Percentiles rank a stretch among this genome's conserved stretches.
These are phyloP conservation scores for Rasamsonia emersonii DNA, from an alignment of 2,329 filamentous ascomycete genomes.

Conservation along the genomic window DNA sequence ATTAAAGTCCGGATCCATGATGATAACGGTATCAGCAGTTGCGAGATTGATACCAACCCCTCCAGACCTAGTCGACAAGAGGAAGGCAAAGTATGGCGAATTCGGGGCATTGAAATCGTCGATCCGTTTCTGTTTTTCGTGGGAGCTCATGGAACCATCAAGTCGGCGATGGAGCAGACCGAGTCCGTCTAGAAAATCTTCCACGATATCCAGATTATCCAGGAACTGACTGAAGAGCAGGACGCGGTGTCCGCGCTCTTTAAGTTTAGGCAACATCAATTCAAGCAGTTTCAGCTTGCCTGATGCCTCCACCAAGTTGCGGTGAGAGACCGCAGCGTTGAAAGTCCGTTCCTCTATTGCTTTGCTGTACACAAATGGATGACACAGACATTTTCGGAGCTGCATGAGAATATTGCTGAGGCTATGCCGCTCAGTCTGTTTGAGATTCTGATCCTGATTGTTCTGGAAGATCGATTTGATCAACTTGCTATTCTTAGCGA, in stretches of 20 bases:
- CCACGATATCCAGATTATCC: conserved; percentile 74
- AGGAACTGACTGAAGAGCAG: conserved; percentile 96
- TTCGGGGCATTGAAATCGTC: conserved; percentile 84
- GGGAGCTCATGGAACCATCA: conserved; percentile 70
- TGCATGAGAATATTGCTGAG: conserved; percentile 95
- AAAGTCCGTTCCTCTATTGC: conserved; percentile 77
- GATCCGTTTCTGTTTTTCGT: conserved; percentile 90
- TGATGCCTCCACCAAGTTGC: conserved; percentile 83
- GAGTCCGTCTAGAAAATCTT: conserved; percentile 79
- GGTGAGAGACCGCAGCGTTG: conserved; percentile 54
- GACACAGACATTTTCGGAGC: conserved; percentile 85
- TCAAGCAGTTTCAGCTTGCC: conserved; percentile 79
- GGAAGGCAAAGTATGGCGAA: conserved; percentile 77
- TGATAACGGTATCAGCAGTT: conserved; percentile 95
- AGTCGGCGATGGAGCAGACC: conserved; percentile 67
- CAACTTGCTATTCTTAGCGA: conserved; percentile 80
- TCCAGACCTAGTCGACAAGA: conserved; percentile 87
- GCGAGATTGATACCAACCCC: conserved; percentile 97
- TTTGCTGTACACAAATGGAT: conserved; percentile 88
- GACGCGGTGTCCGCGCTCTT: conserved; percentile 77
- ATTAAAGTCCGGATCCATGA: conserved; percentile 94
- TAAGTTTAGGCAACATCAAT: conserved; percentile 77
- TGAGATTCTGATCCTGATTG: conserved; percentile 49
- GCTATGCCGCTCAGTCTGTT: conserved; percentile 63
- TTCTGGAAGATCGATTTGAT: conserved; percentile 75